Evolutionary conservation across 148 eudicot species (phyloP), one percentile per base, ranked within the genome.

Genomic region (Spergularia bocconei): DNA sequence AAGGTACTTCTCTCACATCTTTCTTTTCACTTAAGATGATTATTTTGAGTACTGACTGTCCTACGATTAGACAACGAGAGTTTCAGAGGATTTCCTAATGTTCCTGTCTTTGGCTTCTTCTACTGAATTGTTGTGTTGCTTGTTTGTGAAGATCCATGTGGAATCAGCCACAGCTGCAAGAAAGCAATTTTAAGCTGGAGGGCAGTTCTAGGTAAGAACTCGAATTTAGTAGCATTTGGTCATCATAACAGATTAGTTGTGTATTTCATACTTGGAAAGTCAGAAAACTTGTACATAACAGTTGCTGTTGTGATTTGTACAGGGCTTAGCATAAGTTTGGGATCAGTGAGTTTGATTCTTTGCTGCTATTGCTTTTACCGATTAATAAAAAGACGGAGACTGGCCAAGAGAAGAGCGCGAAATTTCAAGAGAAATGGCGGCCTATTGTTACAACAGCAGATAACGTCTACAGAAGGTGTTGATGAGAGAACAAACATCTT

Each of bases 241-340:
- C 36, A 29, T 29, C 36, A 29, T 29, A 29, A 29, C 36, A 29
- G 33, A 60, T 23, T 23, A 6, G 41, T 19, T 19, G 11, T 44
- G 8, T 21, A 8, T 53, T 67, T 4, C 29, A 2, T 67, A 12
- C 33, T 67, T 25, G 29, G 36, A 67, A 67, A 44, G 17, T 67
- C 8, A n/a, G 16, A 67, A 9, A 29, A 4, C 13, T 23, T 51
- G 51, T 6, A 19, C 16, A 51, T 68, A 13, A 68, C 14, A 39
- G 52, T 19, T 52, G 11, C 48, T 21, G 11, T 51, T 12, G 21
- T 56, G n/a, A 54, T 55, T 47, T 62, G 20, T 23, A 20, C 79
- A 70, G 75, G 79, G 36, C 39, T 77, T 12, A 62, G 61, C 74
- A 77, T 77, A 61, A 20, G 75, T 38, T 69, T 70, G 62, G 79